phyloP scores from a whole-genome alignment of 192 early-diverging fungal species.

The Coemansia sp. region DNA sequence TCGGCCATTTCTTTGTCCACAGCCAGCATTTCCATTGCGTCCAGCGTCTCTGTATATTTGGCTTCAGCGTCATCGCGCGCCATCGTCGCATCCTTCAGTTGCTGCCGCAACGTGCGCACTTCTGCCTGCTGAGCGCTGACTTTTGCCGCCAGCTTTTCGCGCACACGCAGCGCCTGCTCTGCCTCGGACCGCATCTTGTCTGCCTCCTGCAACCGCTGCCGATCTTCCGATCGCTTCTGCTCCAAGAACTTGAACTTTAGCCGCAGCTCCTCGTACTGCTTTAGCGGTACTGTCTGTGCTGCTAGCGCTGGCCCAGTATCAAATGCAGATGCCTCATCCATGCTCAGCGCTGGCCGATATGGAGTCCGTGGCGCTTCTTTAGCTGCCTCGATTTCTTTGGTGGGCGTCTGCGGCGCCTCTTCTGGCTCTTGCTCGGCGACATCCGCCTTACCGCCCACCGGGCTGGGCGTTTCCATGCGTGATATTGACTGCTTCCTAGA shows the following conservation, averaged over 20 bases:
- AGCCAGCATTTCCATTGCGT: constrained; percentile 80
- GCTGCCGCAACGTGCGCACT: constrained; percentile 60
- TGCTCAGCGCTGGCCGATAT: constrained; percentile 39
- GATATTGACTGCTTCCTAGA: background rate
- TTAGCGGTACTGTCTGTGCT: constrained; percentile 57
- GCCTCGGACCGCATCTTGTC: constrained; percentile 73
- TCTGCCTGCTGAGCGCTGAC: constrained; percentile 74
- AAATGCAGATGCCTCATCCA: constrained; percentile 39
- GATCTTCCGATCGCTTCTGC: constrained; percentile 78
- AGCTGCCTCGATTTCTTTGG: constrained; percentile 8
- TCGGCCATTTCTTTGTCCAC: constrained; percentile 93
- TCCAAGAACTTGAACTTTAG: constrained; percentile 76
- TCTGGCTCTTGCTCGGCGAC: background rate
- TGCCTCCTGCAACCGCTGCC: constrained; percentile 68
- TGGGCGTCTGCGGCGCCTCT: constrained; percentile 4
- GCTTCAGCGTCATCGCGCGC: constrained; percentile 70
- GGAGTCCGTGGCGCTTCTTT: constrained; percentile 30
- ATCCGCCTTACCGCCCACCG: background rate
- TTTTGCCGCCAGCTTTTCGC: constrained; percentile 68
- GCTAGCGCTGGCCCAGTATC: constrained; percentile 11
- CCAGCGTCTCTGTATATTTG: constrained; percentile 71
- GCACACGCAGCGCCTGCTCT: constrained; percentile 64
- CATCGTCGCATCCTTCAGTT: constrained; percentile 55
- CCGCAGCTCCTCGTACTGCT: constrained; percentile 79
- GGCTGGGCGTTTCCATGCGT: constrained; percentile 13